phyloP scores from a whole-genome alignment of 371 early-diverging fungal species.

The Mortierella sp. region DNA sequence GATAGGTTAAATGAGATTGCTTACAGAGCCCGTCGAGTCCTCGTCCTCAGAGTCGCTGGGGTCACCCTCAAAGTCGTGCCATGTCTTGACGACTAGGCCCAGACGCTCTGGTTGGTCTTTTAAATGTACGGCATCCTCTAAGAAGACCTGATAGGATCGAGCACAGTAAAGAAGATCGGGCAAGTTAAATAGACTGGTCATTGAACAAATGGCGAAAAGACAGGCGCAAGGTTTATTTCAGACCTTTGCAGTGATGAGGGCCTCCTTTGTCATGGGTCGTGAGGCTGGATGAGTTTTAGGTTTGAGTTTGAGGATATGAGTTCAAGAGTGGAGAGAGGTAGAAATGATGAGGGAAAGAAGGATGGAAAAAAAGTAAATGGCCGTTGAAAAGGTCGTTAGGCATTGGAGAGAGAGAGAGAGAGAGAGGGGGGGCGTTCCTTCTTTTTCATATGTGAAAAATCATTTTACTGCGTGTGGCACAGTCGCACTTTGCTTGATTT shows the following conservation, averaged over 20 bases:
- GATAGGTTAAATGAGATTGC: not conserved
- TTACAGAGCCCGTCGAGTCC: slow-evolving; percentile 43
- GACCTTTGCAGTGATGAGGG: slow-evolving; percentile 55
- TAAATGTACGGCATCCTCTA: slow-evolving; percentile 52
- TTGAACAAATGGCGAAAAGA: not conserved
- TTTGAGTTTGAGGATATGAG: not conserved
- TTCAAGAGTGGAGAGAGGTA: not conserved
- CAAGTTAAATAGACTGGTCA: too few relatives aligned
- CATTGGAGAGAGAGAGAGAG: too few relatives aligned
- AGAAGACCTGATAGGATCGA: slow-evolving; percentile 36
- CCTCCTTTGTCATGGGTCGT: slow-evolving; percentile 33
- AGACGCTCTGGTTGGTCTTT: slow-evolving; percentile 41
- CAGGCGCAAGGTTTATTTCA: not conserved
- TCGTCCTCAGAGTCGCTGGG: slow-evolving; percentile 57
- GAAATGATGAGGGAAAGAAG: not conserved
- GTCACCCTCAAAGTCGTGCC: slow-evolving; percentile 58
- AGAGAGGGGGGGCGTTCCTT: too few relatives aligned
- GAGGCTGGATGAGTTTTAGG: not conserved
- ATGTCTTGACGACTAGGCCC: slow-evolving; percentile 54
- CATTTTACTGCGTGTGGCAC: not conserved
- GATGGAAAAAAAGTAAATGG: not conserved
- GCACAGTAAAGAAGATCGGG: not conserved
- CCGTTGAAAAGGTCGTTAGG: too few relatives aligned
- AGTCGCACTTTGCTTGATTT: too few relatives aligned
- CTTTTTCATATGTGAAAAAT: too few relatives aligned